Evolutionary conservation across 2,329 filamentous ascomycete genomes (phyloP).

Genomic region (Lachnellula hyalina): DNA sequence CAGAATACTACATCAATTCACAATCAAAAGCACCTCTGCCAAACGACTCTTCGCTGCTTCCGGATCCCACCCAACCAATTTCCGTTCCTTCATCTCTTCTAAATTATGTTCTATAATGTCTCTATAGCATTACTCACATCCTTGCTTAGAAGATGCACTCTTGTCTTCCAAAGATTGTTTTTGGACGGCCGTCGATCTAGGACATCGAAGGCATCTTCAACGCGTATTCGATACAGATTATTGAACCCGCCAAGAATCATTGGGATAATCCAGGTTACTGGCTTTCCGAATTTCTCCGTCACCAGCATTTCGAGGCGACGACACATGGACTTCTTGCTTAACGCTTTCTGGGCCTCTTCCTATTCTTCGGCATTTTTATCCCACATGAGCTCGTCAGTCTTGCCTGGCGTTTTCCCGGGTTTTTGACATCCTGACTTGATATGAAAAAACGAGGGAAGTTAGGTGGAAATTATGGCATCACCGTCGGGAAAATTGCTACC

Average conservation of each 20-base stretch:
- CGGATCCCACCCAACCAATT: too few relatives aligned
- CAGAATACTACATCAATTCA: too few relatives aligned
- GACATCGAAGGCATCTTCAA: slow-evolving; percentile 2
- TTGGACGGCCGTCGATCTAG: too few relatives aligned
- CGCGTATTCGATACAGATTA: slow-evolving; percentile 4
- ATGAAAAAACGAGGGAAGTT: too few relatives aligned
- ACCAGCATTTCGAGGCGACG: not conserved
- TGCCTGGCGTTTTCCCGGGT: not conserved
- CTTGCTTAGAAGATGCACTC: too few relatives aligned
- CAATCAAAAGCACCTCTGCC: too few relatives aligned
- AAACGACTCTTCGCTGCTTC: too few relatives aligned
- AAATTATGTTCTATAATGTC: too few relatives aligned
- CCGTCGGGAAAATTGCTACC: not conserved
- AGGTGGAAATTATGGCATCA: not conserved
- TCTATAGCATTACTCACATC: too few relatives aligned
- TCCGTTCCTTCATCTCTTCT: too few relatives aligned
- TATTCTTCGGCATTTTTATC: slow-evolving; percentile 3
- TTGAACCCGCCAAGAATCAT: slow-evolving; percentile 5
- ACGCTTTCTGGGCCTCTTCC: not conserved
- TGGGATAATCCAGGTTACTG: slow-evolving; percentile 3
- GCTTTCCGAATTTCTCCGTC: slow-evolving; percentile 1
- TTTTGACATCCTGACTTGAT: not conserved
- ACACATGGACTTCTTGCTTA: not conserved
- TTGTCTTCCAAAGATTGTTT: too few relatives aligned
- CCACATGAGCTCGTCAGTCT: slow-evolving; percentile 3